A percentile compares a stretch with the other conserved stretches of the same genome.
Conservation (phyloP, 2,329 filamentous ascomycete species). For the Verticillium dahliae region DNA sequence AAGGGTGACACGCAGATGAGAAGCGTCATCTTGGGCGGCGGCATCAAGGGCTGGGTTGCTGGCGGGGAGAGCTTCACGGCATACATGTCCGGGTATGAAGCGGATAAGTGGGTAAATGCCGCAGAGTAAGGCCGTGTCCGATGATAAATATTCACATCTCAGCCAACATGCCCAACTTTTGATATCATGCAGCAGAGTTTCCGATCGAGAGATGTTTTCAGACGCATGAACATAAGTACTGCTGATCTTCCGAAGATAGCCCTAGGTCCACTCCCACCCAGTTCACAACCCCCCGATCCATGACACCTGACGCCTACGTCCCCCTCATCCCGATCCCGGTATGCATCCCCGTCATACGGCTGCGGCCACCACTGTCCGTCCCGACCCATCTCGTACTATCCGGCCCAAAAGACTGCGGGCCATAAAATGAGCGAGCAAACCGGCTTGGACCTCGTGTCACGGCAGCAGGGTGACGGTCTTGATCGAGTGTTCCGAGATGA, state of each 20-base stretch:
- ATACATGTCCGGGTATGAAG: conserved; percentile 40
- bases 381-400: neutral
- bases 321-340: neutral
- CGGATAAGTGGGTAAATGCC: neutral
- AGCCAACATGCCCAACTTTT: neutral
- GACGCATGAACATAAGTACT: too few species aligned
- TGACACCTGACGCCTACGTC: neutral
- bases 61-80: conserved; percentile 39
- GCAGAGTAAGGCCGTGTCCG: neutral
- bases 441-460: neutral
- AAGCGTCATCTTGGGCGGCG: conserved; percentile 42
- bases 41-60: conserved; percentile 47
- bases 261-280: too few species aligned
- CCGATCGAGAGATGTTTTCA: too few species aligned
- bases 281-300: neutral
- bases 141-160: too few species aligned
- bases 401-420: neutral
- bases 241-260: too few species aligned
- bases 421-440: neutral
- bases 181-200: too few species aligned
- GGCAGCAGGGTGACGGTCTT: neutral
- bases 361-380: neutral
- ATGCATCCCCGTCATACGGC: neutral
- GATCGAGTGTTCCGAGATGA: neutral
- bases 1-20: conserved; percentile 31